These are phyloP conservation scores for Arthrobotrys sinensis DNA, from an alignment of 2,329 filamentous ascomycete species.

Conservation along the genomic window DNA sequence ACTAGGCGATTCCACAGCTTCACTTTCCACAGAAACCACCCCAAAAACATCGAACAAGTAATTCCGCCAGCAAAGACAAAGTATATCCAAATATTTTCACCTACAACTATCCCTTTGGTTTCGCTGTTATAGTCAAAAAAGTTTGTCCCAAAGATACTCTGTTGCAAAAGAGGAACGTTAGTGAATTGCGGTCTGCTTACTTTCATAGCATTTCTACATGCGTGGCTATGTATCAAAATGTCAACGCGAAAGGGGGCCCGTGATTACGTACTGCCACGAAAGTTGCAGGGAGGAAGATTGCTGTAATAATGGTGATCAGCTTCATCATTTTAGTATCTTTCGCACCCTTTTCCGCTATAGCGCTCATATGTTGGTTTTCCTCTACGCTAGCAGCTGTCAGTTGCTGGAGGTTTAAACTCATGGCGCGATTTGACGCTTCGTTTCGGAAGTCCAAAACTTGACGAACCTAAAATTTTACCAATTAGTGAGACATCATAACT, in stretches of 20 bases:
- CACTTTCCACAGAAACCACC: conserved; percentile 12
- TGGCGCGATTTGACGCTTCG: conserved; percentile 25
- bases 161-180: neutral
- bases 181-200: no score
- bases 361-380: conserved; percentile 20
- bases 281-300: conserved; percentile 30
- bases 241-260: neutral
- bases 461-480: conserved; percentile 26
- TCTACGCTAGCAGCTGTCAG: conserved; percentile 15
- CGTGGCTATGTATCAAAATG: no score
- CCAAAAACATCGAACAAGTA: conserved; percentile 6
- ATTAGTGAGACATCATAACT: neutral
- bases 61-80: conserved; percentile 20
- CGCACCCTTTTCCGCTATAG: conserved; percentile 22
- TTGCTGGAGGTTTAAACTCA: conserved; percentile 20
- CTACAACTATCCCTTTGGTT: conserved; percentile 6
- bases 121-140: conserved; percentile 16
- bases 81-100: conserved; percentile 26
- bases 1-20: neutral
- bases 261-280: conserved; percentile 24
- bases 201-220: no score
- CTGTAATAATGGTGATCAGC: conserved; percentile 28
- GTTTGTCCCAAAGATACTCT: conserved; percentile 41
- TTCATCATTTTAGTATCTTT: conserved; percentile 42
- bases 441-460: conserved; percentile 36